Evolutionary conservation across 2,329 filamentous ascomycete species (phyloP).

Genomic region (Fusarium zealandicum): DNA sequence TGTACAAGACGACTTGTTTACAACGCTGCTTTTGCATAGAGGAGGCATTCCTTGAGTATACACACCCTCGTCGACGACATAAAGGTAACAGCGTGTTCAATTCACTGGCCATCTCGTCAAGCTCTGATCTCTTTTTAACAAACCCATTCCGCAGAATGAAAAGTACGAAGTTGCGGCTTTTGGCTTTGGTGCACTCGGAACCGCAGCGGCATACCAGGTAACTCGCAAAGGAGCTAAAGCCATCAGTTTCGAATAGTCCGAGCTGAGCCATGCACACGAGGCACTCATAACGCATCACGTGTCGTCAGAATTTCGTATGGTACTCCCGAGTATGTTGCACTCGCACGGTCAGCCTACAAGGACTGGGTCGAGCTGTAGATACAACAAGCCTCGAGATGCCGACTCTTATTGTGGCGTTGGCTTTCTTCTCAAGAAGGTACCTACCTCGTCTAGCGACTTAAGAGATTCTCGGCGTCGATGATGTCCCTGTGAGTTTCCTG

Average conservation of each 20-base stretch:
- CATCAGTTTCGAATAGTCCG: slow-evolving; percentile 38
- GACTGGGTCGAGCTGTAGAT: slow-evolving; percentile 36
- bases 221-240: slow-evolving; percentile 35
- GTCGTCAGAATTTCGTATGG: slow-evolving; percentile 37
- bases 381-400: slow-evolving; percentile 27
- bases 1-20: too few relatives aligned
- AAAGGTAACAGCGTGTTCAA: too few relatives aligned
- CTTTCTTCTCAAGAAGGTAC: slow-evolving; percentile 33
- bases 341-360: slow-evolving; percentile 35
- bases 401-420: slow-evolving; percentile 35
- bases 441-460: slow-evolving; percentile 24
- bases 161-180: slow-evolving; percentile 16
- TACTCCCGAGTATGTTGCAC: slow-evolving; percentile 33
- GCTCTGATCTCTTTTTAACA: too few relatives aligned
- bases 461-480: slow-evolving; percentile 23
- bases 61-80: too few relatives aligned
- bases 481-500: slow-evolving; percentile 33
- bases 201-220: slow-evolving; percentile 25
- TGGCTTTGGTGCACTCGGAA: slow-evolving; percentile 20
- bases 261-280: slow-evolving; percentile 36
- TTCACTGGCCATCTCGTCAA: too few relatives aligned
- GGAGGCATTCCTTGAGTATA: too few relatives aligned
- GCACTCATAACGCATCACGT: slow-evolving; percentile 38
- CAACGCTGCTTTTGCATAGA: too few relatives aligned
- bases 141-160: too few relatives aligned